A percentile compares a stretch with the other conserved stretches of the same genome.
Conservation (phyloP, 129 eudicot genomes). For the Scalesia atractyloides region DNA sequence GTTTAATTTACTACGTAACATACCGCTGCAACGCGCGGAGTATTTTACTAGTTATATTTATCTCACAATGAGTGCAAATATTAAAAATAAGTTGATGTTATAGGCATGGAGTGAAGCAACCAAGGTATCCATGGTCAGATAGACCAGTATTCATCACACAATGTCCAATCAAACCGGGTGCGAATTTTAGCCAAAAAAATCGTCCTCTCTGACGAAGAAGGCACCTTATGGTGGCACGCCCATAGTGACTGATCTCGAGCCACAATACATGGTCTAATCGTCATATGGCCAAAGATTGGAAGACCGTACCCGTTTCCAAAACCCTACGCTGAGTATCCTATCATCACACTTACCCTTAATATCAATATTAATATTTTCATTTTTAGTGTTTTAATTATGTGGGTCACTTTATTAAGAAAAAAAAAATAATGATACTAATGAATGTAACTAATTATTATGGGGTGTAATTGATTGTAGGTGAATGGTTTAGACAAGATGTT, state of each 20-base stretch:
- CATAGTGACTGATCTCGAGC: conserved; percentile 50
- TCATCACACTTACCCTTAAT: conserved; percentile 12
- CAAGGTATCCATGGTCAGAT: conserved; percentile 63
- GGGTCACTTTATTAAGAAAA: background rate
- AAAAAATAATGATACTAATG: background rate
- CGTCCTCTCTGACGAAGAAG: conserved; percentile 44
- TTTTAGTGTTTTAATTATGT: background rate
- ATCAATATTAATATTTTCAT: background rate
- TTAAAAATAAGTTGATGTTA: background rate
- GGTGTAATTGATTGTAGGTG: conserved; percentile 26
- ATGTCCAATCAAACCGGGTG: conserved; percentile 58
- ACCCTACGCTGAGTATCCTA: conserved; percentile 43
- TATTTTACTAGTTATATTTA: too few species aligned
- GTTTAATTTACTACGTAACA: too few species aligned
- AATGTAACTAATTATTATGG: background rate
- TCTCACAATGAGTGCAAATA: background rate
- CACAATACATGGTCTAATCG: conserved; percentile 48
- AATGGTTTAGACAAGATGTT: conserved; percentile 52
- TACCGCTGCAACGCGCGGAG: too few species aligned
- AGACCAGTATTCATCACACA: conserved; percentile 56
- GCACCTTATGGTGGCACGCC: conserved; percentile 56
- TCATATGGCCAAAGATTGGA: conserved; percentile 37
- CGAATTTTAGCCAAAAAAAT: conserved; percentile 42
- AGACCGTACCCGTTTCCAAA: conserved; percentile 51
- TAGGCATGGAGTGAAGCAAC: conserved; percentile 37